phyloP scores from a whole-genome alignment of 2,329 filamentous ascomycete species.

The Colletotrichum tabaci region DNA sequence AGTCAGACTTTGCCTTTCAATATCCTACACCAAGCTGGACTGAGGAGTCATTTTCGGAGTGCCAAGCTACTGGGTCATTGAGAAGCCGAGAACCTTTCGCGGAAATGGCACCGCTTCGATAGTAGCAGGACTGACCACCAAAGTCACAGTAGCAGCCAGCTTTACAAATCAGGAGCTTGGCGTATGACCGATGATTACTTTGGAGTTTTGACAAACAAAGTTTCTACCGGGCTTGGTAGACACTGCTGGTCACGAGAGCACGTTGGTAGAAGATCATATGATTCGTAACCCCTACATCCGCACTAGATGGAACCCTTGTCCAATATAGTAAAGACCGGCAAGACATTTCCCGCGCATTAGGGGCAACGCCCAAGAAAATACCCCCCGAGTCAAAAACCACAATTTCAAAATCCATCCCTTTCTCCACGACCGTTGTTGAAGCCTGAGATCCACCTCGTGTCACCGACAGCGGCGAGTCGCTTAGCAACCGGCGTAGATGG shows the following conservation, averaged over 20 bases:
- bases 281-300: not conserved
- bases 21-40: not conserved
- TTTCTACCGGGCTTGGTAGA: accelerated
- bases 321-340: not conserved
- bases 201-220: too few relatives aligned
- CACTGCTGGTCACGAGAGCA: not conserved
- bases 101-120: not conserved
- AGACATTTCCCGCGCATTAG: not conserved
- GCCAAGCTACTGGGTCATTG: conserved; percentile 3
- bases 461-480: not conserved
- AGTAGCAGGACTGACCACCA: not conserved
- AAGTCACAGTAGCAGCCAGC: not conserved
- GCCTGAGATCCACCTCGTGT: not conserved
- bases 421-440: accelerated
- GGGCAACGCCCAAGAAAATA: not conserved
- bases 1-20: not conserved
- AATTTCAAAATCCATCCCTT: not conserved
- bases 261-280: not conserved
- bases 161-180: not conserved
- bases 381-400: not conserved
- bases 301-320: not conserved
- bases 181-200: too few relatives aligned
- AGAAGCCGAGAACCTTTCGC: not conserved
- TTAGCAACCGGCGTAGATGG: conserved; percentile 57
- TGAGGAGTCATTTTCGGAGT: conserved; percentile 14